Evolutionary conservation across 2,329 filamentous ascomycete genomes (phyloP), one percentile per base, ranked within the genome.

Genomic region (Colletotrichum liriopes): DNA sequence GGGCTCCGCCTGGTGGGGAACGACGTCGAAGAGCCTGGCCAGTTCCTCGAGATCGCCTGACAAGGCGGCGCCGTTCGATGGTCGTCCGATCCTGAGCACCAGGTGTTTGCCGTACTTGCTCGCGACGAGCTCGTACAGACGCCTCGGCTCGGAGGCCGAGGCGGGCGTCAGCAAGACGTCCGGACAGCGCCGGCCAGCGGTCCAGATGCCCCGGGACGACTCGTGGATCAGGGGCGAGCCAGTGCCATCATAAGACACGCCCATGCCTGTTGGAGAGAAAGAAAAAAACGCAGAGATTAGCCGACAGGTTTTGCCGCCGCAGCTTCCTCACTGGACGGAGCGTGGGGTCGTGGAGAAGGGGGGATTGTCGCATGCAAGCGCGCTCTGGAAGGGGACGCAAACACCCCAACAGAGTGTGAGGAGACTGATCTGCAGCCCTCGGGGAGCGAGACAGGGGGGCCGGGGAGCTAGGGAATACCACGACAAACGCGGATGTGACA

Each of bases 231-330:
- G 75, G 20, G 80, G 78, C 9, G 83, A 84, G 23, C 73, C 77
- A 41, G 80, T 71, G 4, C 74, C 78, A 8, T 79, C 75, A 74
- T 86, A 86, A 8, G 81, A 78, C 2, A 86, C 82, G 5, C 84
- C 84, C 84, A 86, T 83, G 35, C 65, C 69, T 68, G 32, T 9
- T 12, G 60, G 32, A 60, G n/a, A n/a, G n/a, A n/a, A n/a, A n/a
- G n/a, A n/a, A 32, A 61, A 43, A 49, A 7, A 26, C 23, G 23
- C 14, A 37, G 11, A 55, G 32, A 55, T 69, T 41, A 64, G 68
- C 54, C 43, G 65, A 65, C 18, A 23, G 41, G 11, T 37, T 7
- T 69, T 51, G 39, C 23, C 58, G 23, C 35, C 26, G 26, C 35
- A 37, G 8, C 8, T 58, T 61, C 43, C 16, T 18, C 12, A 20